These are phyloP conservation scores for Haberlea rhodopensis DNA, from an alignment of 257 asterid species.

Conservation along the genomic window DNA sequence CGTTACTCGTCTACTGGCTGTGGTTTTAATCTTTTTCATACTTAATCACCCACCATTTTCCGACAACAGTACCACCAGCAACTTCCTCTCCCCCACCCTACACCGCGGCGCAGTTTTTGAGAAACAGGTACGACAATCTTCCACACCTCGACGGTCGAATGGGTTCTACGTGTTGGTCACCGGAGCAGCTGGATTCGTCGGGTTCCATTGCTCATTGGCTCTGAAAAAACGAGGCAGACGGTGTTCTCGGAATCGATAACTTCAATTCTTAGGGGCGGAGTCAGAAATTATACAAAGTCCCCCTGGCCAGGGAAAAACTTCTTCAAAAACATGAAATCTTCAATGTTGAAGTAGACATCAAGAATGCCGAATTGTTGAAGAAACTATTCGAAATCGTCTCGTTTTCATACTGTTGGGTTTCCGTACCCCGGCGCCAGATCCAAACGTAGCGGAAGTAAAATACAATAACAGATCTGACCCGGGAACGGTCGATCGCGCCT, in stretches of 20 bases:
- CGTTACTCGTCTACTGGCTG: too few relatives aligned
- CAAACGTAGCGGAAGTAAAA: too few relatives aligned
- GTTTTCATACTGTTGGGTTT: slow-evolving; percentile 40
- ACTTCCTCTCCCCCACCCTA: slow-evolving; percentile 42
- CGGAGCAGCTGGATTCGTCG: slow-evolving; percentile 58
- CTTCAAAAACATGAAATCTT: slow-evolving; percentile 38
- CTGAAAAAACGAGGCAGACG: slow-evolving; percentile 49
- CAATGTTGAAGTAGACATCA: slow-evolving; percentile 44
- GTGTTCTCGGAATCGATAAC: slow-evolving; percentile 49
- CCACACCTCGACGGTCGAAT: slow-evolving; percentile 45
- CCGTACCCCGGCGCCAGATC: too few relatives aligned
- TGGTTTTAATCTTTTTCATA: too few relatives aligned
- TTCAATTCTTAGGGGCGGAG: slow-evolving; percentile 53
- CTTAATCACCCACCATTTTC: too few relatives aligned
- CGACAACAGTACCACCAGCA: slow-evolving; percentile 37
- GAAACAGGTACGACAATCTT: slow-evolving; percentile 49
- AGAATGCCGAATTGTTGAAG: slow-evolving; percentile 35
- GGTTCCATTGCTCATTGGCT: slow-evolving; percentile 47
- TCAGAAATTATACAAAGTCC: too few relatives aligned
- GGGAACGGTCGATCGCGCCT: too few relatives aligned
- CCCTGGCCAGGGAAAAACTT: slow-evolving; percentile 38
- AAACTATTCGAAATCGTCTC: slow-evolving; percentile 54
- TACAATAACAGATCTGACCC: too few relatives aligned
- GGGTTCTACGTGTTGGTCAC: slow-evolving; percentile 53
- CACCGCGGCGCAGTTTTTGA: slow-evolving; percentile 50